phyloP scores from a whole-genome alignment of 2,329 filamentous ascomycete genomes.

The Penicillium sp. region DNA sequence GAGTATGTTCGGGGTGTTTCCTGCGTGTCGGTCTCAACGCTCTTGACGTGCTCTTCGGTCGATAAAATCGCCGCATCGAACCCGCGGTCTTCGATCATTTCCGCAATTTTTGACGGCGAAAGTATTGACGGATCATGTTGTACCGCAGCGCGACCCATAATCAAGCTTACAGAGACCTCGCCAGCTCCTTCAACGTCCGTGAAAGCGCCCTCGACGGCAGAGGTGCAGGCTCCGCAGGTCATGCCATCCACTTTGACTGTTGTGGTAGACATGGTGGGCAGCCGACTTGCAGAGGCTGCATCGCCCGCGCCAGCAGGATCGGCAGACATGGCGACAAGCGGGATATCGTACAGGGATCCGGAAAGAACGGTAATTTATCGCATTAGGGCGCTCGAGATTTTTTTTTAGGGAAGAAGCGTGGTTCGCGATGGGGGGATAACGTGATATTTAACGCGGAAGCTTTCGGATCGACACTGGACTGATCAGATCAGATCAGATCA shows the following conservation, averaged over 20 bases:
- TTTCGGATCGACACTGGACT: constrained; percentile 20
- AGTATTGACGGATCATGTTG: constrained; percentile 80
- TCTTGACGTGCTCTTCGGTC: constrained; percentile 61
- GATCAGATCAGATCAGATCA: constrained; percentile 24
- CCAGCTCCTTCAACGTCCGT: constrained; percentile 77
- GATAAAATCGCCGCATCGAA: constrained; percentile 91
- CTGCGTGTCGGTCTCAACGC: constrained; percentile 33
- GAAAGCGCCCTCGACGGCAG: constrained; percentile 91
- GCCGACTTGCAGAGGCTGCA: constrained; percentile 13
- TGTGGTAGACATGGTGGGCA: constrained; percentile 75
- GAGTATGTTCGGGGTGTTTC: constrained; percentile 32
- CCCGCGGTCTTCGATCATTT: constrained; percentile 87
- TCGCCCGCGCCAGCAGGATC: constrained; percentile 19
- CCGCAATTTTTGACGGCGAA: constrained; percentile 72
- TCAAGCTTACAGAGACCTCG: constrained; percentile 85
- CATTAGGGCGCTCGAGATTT: constrained; percentile 13
- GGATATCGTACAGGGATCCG: constrained; percentile 1
- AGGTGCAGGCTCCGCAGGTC: constrained; percentile 89
- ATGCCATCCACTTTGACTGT: constrained; percentile 87
- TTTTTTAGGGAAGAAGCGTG: background rate
- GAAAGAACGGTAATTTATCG: constrained; percentile 9
- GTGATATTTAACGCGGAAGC: constrained; percentile 21
- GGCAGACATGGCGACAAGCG: constrained; percentile 17
- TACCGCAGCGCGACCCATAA: constrained; percentile 94
- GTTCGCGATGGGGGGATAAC: constrained; percentile 12